Base-by-base conservation (phyloP, 2,329 filamentous ascomycete genomes). In the Capronia americana region DNA sequence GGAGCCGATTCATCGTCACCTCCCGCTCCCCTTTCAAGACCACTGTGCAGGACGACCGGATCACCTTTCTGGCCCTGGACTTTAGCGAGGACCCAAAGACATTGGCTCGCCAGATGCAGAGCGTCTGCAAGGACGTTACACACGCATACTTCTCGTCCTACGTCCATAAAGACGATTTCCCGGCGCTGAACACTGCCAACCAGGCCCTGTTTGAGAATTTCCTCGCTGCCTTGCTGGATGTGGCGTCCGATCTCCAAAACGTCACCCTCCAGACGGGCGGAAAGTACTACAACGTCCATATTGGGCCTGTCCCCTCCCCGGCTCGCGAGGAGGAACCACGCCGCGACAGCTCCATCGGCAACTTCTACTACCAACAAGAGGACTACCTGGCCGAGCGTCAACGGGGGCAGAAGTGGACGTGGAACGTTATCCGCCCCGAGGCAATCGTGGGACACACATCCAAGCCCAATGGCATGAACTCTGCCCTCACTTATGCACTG, bases 111-210 rank as follows among this genome's bases (percentile, higher is more conserved):
- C n/a, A 26, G 51, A 55, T 55, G 28, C 17, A n/a, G 2, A 12
- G 26, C 24, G 28, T 30, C 20, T 63, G 74, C 38, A 57, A 50
- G 0, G 68, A 71, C 17, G 75, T 78, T 4, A 77, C 76, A 0
- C 76, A 78, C 46, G 73, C 75, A 2, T 78, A 71, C 67, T 78
- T 76, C 64, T 69, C 74, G 1, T 76, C 76, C 0, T 78, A 77
- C 53, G 71, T 76, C 3, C 76, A 78, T 51, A 66, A 55, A n/a
- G 73, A 77, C 53, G 71, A 75, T 51, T 75, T 77, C 60, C 63
- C 11, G 5, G 34, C 70, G 14, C 65, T 78, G 1, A 70, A 67
- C 7, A 65, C 68, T 0, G 63, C 64, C 7, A 78, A 78, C 26
- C 61, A 69, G 7, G 69, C 73, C 0, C 67, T 77, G 4, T 78